phyloP scores from a whole-genome alignment of 2,329 filamentous ascomycete genomes.

The Cercospora brassicicola region DNA sequence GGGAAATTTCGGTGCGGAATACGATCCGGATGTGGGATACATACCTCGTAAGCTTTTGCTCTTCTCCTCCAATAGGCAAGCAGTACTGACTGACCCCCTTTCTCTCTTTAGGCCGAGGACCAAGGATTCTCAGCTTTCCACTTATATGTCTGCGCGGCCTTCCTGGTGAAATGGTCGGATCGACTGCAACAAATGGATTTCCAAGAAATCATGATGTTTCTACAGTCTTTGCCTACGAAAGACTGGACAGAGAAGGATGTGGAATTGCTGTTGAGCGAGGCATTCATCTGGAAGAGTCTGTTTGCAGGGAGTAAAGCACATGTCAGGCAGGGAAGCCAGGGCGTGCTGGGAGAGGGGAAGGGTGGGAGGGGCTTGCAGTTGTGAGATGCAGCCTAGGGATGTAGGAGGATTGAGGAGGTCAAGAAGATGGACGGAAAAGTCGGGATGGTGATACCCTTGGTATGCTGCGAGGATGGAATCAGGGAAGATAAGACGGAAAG shows the following conservation, averaged over 20 bases:
- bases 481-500: not conserved
- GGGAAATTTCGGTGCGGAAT: constrained; percentile 93
- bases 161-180: constrained; percentile 97
- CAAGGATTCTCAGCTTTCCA: constrained; percentile 98
- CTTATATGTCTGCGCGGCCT: constrained; percentile 95
- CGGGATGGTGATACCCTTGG: not conserved
- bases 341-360: constrained; percentile 22
- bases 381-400: not conserved
- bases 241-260: constrained; percentile 98
- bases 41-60: constrained; percentile 70
- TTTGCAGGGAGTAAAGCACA: constrained; percentile 95
- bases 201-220: constrained; percentile 98
- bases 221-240: constrained; percentile 88
- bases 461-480: not conserved
- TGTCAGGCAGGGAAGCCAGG: constrained; percentile 47
- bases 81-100: too few relatives aligned
- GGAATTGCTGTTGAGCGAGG: constrained; percentile 89
- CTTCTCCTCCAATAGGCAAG: not conserved
- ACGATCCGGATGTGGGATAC: constrained; percentile 99
- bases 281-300: constrained; percentile 97
- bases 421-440: not conserved
- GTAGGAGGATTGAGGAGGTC: not conserved
- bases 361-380: constrained; percentile 5
- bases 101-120: constrained; percentile 76
- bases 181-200: constrained; percentile 97